Conservation (phyloP, 2,329 filamentous ascomycete species). For the Cercospora brassicicola region DNA sequence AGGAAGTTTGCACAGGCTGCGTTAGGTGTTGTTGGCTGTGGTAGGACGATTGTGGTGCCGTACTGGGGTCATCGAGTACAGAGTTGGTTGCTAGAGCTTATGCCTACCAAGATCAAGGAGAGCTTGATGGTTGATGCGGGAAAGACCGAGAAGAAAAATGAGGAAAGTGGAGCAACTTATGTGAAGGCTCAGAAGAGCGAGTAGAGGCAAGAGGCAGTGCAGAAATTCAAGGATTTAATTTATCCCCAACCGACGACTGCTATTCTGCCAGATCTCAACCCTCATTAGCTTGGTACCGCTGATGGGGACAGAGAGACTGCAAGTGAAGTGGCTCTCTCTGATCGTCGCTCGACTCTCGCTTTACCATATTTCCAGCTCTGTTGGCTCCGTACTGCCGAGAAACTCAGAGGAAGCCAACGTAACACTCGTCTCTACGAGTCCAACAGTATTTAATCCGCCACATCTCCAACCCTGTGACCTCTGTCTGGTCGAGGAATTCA, state of each 20-base stretch:
- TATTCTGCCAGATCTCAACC: neutral
- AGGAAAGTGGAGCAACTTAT: neutral
- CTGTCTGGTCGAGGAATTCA: neutral
- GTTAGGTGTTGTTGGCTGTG: conserved; percentile 31
- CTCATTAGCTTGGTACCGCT: neutral
- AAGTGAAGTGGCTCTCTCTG: neutral
- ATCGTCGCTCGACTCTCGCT: neutral
- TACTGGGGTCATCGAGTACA: conserved; percentile 34
- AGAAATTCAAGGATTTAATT: neutral
- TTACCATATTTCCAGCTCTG: neutral
- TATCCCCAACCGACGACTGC: neutral
- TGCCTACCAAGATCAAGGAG: conserved; percentile 20
- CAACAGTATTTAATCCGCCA: neutral
- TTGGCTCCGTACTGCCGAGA: neutral
- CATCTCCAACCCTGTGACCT: neutral
- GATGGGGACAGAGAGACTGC: neutral
- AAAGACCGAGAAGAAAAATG: neutral
- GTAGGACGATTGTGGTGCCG: conserved; percentile 22
- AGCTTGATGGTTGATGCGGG: neutral
- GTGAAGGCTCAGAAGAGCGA: neutral
- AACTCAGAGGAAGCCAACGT: neutral
- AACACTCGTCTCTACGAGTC: neutral
- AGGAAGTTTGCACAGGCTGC: conserved; percentile 25
- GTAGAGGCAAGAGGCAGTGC: neutral
- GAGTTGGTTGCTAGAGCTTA: conserved; percentile 19